These are phyloP conservation scores for Syncephalastrum monosporum DNA, from an alignment of 371 early-diverging fungal species.

Conservation along the genomic window DNA sequence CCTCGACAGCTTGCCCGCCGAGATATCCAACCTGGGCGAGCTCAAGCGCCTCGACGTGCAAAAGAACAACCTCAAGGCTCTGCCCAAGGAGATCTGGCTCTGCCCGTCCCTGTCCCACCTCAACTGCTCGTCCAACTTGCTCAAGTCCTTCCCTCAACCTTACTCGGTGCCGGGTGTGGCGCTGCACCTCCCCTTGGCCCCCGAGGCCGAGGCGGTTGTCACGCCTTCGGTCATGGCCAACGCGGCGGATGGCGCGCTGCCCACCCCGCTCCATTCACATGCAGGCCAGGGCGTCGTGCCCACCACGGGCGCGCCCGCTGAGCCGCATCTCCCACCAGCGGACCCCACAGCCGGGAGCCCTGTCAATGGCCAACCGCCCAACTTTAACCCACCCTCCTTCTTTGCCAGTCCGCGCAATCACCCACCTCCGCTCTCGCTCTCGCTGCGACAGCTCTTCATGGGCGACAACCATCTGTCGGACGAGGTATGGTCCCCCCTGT, in stretches of 20 bases:
- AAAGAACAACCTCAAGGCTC: conserved; percentile 64
- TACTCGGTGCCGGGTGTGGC: conserved; percentile 31
- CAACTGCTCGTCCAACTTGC: conserved; percentile 68
- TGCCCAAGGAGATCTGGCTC: conserved; percentile 86
- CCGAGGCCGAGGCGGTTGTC: conserved; percentile 26
- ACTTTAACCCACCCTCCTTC: conserved; percentile 53
- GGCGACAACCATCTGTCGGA: conserved; percentile 88
- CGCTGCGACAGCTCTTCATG: conserved; percentile 64
- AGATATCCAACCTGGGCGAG: conserved; percentile 32
- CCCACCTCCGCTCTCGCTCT: conserved; percentile 63
- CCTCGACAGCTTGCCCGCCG: conserved; percentile 36
- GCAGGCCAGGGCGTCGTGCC: conserved; percentile 33
- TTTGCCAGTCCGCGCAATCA: conserved; percentile 55
- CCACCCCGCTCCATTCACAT: conserved; percentile 20
- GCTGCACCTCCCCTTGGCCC: conserved; percentile 24
- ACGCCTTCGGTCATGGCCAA: conserved; percentile 14
- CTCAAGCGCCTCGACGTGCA: conserved; percentile 36
- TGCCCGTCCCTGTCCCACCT: conserved; percentile 67
- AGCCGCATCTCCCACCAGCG: not conserved
- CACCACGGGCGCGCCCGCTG: not conserved
- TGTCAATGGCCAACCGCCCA: conserved; percentile 22
- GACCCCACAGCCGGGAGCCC: not conserved
- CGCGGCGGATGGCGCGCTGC: conserved; percentile 15
- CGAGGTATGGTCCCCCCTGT: conserved; percentile 69
- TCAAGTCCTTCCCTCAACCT: conserved; percentile 45